Base-by-base conservation (phyloP, 805 yeast genomes). In the Isabelozyma gotoi region DNA sequence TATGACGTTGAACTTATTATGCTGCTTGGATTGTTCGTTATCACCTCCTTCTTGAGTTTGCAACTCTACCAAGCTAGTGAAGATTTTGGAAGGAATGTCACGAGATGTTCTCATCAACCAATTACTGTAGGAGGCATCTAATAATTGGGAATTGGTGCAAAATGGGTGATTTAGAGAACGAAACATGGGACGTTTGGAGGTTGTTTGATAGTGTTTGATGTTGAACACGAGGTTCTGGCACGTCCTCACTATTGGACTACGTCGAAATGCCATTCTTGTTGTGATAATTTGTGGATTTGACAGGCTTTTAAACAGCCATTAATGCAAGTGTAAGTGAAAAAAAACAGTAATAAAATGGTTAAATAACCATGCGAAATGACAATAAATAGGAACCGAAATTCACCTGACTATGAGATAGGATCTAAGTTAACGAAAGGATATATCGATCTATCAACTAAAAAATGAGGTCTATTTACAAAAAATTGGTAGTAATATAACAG, bases 131-230 rank as follows among this genome's bases (percentile, higher is more conserved):
- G 57, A 51, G 4, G 48, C 44, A 24, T 53, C 52, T 5, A 51
- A 42, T 8, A 55, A 37, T 40, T 51, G 56, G n/a, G 45, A 19
- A 37, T 53, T 55, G 16, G 59, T 50, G 16, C 52, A 53, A 38
- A 55, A 55, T 33, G 59, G 52, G 20, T 55, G 59, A 19, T 43
- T 47, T 5, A 43, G 21, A 24, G 55, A 43, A 14, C 37, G 38
- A 34, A 55, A 53, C 8, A 42, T 10, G 12, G 51, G 51, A 33
- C 51, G 19, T 15, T 35, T 24, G 19, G 31, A 14, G 12, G 45
- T 33, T 6, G 44, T 43, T 35, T 43, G 34, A 44, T 42, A 47
- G 36, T 50, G 33, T 33, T 29, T 32, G 16, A 51, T 34, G 43
- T 51, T 50, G 49, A 45, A 45, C 33, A 38, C 45, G n/a, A 52